These are phyloP conservation scores for Ceratocystis variospora DNA, from an alignment of 2,329 filamentous ascomycete genomes.

Conservation along the genomic window DNA sequence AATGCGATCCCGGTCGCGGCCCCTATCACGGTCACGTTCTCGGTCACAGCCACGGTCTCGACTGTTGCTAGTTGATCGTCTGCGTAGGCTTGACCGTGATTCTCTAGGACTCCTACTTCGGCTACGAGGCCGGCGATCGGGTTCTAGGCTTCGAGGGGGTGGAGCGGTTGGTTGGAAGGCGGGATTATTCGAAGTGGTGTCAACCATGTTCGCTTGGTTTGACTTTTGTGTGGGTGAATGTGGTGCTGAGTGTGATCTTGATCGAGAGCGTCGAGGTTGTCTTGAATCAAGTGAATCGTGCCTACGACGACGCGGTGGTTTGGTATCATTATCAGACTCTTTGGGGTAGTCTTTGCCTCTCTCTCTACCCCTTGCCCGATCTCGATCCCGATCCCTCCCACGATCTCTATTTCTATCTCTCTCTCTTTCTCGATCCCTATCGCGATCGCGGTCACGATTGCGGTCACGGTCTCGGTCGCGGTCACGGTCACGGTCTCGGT, in stretches of 20 bases:
- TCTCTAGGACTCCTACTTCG: constrained; percentile 10
- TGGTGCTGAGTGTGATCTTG: constrained; percentile 9
- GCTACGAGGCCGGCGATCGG: constrained; percentile 5
- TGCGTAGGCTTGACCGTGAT: constrained; percentile 6
- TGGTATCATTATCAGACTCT: constrained; percentile 4
- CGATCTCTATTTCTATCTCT: not conserved
- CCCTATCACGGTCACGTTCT: constrained; percentile 18
- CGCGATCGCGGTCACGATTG: constrained; percentile 9
- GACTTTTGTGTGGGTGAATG: not conserved
- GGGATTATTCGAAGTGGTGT: not conserved
- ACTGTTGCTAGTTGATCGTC: constrained; percentile 9
- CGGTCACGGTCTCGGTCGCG: constrained; percentile 11
- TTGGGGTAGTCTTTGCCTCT: not conserved
- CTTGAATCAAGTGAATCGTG: constrained; percentile 10
- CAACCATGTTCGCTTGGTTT: not conserved
- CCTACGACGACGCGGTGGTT: constrained; percentile 11
- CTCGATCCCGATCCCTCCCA: not conserved
- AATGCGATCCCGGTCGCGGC: constrained; percentile 21
- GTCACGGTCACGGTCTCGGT: constrained; percentile 6
- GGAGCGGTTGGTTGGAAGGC: not conserved
- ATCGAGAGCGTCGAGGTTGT: not conserved
- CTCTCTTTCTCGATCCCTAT: constrained; percentile 10
- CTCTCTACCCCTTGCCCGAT: constrained; percentile 2
- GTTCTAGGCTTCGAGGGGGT: not conserved
- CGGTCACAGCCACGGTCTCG: constrained; percentile 11